A percentile compares a stretch with the other conserved stretches of the same genome.
Evolutionary conservation across 176 grass and related monocot species (phyloP).

Genomic region (Panicum miliaceum): DNA sequence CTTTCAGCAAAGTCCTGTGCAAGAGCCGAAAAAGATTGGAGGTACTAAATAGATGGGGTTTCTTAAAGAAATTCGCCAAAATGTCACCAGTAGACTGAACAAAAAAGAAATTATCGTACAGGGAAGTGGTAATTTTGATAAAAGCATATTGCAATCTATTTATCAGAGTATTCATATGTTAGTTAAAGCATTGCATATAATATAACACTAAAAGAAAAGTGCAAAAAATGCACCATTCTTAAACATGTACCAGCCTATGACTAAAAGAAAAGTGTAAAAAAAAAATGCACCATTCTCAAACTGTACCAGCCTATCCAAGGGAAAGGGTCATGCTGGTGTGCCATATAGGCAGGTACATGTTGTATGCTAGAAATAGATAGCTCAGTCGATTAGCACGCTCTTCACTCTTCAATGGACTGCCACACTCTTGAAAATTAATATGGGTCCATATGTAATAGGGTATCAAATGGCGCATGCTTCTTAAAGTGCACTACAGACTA

Average conservation of each 20-base stretch:
- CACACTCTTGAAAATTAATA: not conserved
- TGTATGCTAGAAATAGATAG: not conserved
- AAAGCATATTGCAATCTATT: not conserved
- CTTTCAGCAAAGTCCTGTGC: constrained; percentile 67
- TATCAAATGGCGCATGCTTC: not conserved
- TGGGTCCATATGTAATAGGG: not conserved
- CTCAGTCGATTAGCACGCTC: too few species aligned
- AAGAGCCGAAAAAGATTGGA: not conserved
- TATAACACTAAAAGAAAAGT: not conserved
- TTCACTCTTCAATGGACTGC: not conserved
- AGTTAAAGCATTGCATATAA: not conserved
- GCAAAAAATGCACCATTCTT: not conserved
- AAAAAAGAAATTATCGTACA: not conserved
- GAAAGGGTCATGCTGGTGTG: too few species aligned
- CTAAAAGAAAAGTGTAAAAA: not conserved
- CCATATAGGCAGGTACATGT: not conserved
- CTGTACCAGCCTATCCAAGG: too few species aligned
- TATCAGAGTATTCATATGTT: not conserved
- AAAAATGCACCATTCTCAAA: not conserved
- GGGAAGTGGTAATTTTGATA: not conserved
- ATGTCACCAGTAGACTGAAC: not conserved
- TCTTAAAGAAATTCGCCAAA: not conserved
- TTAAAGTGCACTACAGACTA: not conserved
- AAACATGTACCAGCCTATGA: too few species aligned
- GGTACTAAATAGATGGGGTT: constrained; percentile 12